Evolutionary conservation across 192 early-diverging fungal genomes (phyloP), one percentile per base, ranked within the genome.

Genomic region (Irineochytrium annulatum): DNA sequence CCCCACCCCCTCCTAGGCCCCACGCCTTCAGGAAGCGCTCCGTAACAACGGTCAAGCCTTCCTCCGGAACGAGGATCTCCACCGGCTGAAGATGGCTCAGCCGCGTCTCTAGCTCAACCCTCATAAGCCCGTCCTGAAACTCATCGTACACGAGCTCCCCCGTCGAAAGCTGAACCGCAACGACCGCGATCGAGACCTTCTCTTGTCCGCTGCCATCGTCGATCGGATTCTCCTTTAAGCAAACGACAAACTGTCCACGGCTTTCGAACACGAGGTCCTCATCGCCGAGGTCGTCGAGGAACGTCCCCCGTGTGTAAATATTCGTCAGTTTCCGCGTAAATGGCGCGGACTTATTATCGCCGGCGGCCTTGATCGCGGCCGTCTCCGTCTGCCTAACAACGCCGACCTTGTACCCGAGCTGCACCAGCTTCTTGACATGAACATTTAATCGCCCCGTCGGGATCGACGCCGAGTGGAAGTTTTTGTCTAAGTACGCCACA

Each of bases 401-500:
- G 0, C 91, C 93, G 8, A 95, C 93, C 65, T 90, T 90, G 75
- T 90, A 81, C 2, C 93, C 93, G 4, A 87, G 81, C 30, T 80
- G 73, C 2, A 93, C 90, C 46, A 95, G 70, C 53, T 88, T 81
- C 34, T 86, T 78, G n/a, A 91, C 80, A 63, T 95, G 93, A 11
- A 93, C 83, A 56, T 82, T 67, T 31, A 95, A 71, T 16, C 93
- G 82, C 57, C 85, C 87, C 0, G 77, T 76, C 0, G 93, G 93
- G 20, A 95, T 82, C 55, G 89, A 89, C 2, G 89, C 88, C 29
- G 86, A 86, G 65, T 77, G 81, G 78, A 93, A 88, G 67, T 86
- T 86, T 56, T 84, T 87, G 56, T 89, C 88, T 45, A 69, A 68
- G 58, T 87, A 91, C 60, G 89, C 87, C 29, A 88, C 87, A 68